Conservation (phyloP, 768 basidiomycete species). For the Phaffia australis region DNA sequence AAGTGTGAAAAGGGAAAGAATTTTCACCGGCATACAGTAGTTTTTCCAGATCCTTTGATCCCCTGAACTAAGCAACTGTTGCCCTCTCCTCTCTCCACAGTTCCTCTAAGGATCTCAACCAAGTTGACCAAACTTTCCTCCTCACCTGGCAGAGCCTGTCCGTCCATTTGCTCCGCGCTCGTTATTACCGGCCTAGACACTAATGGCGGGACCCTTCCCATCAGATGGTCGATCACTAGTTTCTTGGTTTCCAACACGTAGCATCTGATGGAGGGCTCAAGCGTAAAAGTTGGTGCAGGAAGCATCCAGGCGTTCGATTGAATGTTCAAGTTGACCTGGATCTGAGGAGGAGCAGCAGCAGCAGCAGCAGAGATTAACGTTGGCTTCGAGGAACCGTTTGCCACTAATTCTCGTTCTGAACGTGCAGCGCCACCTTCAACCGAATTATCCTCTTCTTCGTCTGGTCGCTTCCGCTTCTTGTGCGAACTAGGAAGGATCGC, state of each 20-base stretch:
- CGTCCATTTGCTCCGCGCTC: neutral
- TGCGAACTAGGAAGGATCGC: neutral
- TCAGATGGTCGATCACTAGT: conserved; percentile 17
- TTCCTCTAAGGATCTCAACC: conserved; percentile 56
- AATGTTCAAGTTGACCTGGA: conserved; percentile 11
- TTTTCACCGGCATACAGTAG: conserved; percentile 49
- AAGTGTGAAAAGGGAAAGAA: neutral
- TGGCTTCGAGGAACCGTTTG: neutral
- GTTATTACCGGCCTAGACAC: neutral
- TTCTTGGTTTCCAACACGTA: conserved; percentile 16
- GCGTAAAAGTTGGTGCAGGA: neutral
- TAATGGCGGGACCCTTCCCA: conserved; percentile 13
- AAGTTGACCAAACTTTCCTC: conserved; percentile 50
- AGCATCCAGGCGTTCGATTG: neutral
- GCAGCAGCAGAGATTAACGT: conserved; percentile 4
- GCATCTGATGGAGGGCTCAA: neutral
- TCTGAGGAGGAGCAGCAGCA: conserved; percentile 10
- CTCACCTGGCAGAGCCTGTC: conserved; percentile 29
- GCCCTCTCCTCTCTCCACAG: conserved; percentile 69
- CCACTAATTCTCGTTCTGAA: neutral
- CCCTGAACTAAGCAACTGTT: conserved; percentile 86
- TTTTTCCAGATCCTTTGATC: conserved; percentile 76
- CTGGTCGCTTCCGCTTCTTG: neutral
- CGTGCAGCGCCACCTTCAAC: neutral
- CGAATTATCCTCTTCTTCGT: neutral